Percentiles rank a stretch among this genome's conserved stretches.
These are phyloP conservation scores for Xylaria sp. DNA, from an alignment of 2,329 filamentous ascomycete species.

Conservation along the genomic window DNA sequence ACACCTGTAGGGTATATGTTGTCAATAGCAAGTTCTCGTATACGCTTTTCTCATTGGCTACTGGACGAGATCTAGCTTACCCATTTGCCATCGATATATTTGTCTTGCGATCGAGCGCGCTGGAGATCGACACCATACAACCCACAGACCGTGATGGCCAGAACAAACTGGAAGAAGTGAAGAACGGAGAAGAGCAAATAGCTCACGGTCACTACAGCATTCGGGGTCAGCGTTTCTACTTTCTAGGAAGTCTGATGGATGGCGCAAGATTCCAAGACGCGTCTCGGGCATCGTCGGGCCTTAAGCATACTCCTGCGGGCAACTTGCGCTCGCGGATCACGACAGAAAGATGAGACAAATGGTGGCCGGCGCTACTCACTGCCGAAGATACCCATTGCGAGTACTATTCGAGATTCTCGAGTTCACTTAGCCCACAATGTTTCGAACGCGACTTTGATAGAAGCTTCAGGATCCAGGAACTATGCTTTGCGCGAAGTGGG, in stretches of 20 bases:
- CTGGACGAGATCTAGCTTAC: conserved; percentile 45
- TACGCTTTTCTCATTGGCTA: conserved; percentile 8
- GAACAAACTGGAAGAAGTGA: conserved; percentile 76
- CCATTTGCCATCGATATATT: conserved; percentile 69
- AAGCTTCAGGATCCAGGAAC: not conserved
- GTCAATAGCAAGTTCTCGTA: not conserved
- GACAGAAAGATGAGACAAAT: not conserved
- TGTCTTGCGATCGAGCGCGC: conserved; percentile 50
- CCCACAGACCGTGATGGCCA: conserved; percentile 76
- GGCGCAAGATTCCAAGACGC: not conserved
- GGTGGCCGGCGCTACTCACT: not conserved
- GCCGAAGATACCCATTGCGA: not conserved
- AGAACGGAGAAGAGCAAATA: conserved; percentile 62
- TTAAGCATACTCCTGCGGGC: not conserved
- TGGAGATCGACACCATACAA: conserved; percentile 75
- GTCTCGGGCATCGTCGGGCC: not conserved
- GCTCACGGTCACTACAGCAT: conserved; percentile 41
- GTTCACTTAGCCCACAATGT: too few species aligned
- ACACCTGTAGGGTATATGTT: conserved; percentile 51
- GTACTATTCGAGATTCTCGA: not conserved
- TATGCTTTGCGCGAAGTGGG: not conserved
- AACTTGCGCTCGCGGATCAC: not conserved
- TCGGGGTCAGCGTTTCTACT: not conserved
- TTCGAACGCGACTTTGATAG: too few species aligned
- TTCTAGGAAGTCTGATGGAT: not conserved